Evolutionary conservation across 164 flowering plant genomes (phyloP), one percentile per base, ranked within the genome.

Genomic region (Macadamia tetraphylla): DNA sequence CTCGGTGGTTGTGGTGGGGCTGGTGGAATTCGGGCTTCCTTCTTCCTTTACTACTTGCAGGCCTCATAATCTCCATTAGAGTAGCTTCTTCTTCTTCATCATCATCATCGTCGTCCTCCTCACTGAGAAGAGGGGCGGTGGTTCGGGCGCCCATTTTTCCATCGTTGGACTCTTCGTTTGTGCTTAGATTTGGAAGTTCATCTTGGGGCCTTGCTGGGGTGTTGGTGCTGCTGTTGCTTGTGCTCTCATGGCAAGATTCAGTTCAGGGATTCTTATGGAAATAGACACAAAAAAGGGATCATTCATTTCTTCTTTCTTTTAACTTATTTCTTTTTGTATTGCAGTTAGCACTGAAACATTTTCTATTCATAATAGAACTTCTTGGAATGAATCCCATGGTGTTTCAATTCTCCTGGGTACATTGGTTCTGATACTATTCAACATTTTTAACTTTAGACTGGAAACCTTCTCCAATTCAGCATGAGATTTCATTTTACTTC

Each of bases 131-230:
- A 29, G 69, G 64, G 3, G 46, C 15, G 12, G 43, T 67, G 18
- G 62, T 15, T 46, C 74, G 74, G 11, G 0, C 58, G 23, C 23
- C 23, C 23, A 23, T 23, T 3, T 12, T 69, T n/a, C 66, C 76
- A 9, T 75, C 82, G 23, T 52, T 77, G 40, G 85, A 85, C 18
- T 75, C 85, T 49, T 80, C 84, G 0, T 81, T 72, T 64, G 78
- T 80, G 73, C 79, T 82, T 7, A 71, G 81, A 63, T 75, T 85
- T 58, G 93, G 90, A 64, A 72, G 85, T 44, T 86, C 88, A 0
- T 80, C 86, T 46, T 85, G 85, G 89, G 88, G 93, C 9, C 84
- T 88, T 29, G 85, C 85, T 46, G 89, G 83, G 31, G 65, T 88
- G 51, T 61, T 88, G 74, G 58, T 81, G 14, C 60, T 85, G 85